phyloP scores from a whole-genome alignment of 2,329 filamentous ascomycete genomes.

The Fusarium continuum region DNA sequence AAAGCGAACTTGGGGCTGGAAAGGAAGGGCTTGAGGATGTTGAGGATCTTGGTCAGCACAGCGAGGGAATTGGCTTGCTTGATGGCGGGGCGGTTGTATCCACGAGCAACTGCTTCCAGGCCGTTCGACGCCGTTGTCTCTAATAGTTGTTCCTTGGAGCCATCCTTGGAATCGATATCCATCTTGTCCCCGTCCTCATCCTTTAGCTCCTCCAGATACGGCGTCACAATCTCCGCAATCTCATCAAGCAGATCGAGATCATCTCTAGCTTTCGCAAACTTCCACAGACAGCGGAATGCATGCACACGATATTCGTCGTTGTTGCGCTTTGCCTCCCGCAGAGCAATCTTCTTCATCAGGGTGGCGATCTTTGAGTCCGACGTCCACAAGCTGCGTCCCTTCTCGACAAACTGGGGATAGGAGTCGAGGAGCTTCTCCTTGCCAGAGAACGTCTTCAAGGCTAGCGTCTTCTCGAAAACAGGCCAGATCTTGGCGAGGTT shows the following conservation, averaged over 20 bases:
- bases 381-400: conserved; percentile 67
- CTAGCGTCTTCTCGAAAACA: conserved; percentile 80
- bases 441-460: conserved; percentile 90
- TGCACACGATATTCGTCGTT: conserved; percentile 85
- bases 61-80: conserved; percentile 47
- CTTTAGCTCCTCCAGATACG: conserved; percentile 66
- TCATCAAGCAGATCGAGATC: conserved; percentile 77
- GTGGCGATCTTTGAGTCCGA: conserved; percentile 62
- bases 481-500: conserved; percentile 80
- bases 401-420: conserved; percentile 79
- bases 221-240: conserved; percentile 69
- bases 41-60: conserved; percentile 54
- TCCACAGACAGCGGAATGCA: conserved; percentile 76
- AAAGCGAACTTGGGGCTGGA: conserved; percentile 50
- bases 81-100: conserved; percentile 57
- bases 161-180: conserved; percentile 67
- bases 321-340: conserved; percentile 90
- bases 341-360: conserved; percentile 79
- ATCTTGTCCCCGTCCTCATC: conserved; percentile 71
- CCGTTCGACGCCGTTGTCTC: conserved; percentile 59
- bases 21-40: conserved; percentile 54
- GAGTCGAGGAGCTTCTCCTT: conserved; percentile 87
- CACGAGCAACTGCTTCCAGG: conserved; percentile 60
- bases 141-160: conserved; percentile 51
- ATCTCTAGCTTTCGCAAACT: conserved; percentile 72